Base-by-base conservation (phyloP, 345 rosid genomes). In the Moricandia moricandioides region DNA sequence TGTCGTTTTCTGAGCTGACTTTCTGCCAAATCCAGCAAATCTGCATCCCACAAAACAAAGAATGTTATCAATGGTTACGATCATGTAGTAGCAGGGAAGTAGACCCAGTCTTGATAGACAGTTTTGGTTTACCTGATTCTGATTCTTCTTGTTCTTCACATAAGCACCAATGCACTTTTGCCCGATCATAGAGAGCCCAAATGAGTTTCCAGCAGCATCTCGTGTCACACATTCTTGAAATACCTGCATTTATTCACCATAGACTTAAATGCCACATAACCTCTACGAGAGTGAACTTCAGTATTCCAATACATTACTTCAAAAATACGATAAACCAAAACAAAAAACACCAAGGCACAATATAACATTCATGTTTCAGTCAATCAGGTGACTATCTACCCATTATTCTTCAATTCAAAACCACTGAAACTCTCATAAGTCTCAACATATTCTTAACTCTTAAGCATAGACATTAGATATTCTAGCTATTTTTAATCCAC, bases 141-240 rank as follows among this genome's bases (percentile, higher is more conserved):
- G 98, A 80, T 92, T 88, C 84, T 88, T 96, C 80, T 96, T 91
- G 89, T 78, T 88, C 80, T 85, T 86, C 78, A 92, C 99, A 81
- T 92, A 96, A 79, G 99, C 99, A 74, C 98, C 94, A 70, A 96
- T 92, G 85, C 99, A 91, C 82, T 92, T 92, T 88, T 84, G 85
- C 55, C 98, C 83, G 60, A 88, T 67, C 75, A 92, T 84, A 67
- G 96, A 88, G 65, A 96, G 97, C 75, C 91, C 97, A 78, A 70
- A 96, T 27, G 87, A 83, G 72, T 88, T 85, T 73, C 96, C 97
- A 45, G 84, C 84, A 69, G 58, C 86, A 80, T 91, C 94, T 26
- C 24, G 74, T 8, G 76, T 59, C 59, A 83, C 83, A 58, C 90
- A 87, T 81, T 92, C 97, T 71, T 88, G 92, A 71, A 96, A 96